A percentile compares a stretch with the other conserved stretches of the same genome.
phyloP scores from a whole-genome alignment of 23 red algal species.

The Gracilaria vermiculophylla region DNA sequence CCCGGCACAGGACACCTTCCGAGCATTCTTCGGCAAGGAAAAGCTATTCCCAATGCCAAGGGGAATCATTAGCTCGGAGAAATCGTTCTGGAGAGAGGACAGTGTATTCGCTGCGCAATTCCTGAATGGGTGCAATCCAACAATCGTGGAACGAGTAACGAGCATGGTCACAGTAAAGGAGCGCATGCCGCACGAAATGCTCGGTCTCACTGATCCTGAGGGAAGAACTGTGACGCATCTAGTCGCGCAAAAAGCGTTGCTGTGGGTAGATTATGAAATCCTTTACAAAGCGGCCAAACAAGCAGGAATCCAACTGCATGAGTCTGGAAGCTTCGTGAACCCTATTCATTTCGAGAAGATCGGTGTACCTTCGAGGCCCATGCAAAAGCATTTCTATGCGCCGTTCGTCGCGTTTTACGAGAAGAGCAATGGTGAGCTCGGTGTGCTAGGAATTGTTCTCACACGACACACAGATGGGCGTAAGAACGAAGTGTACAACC shows the following conservation, averaged over 20 bases:
- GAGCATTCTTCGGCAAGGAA: slow-evolving; percentile 37
- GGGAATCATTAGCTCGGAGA: neutral
- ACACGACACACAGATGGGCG: neutral
- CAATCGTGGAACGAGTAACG: neutral
- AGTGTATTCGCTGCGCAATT: slow-evolving; percentile 16
- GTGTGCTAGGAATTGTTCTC: slow-evolving; percentile 52
- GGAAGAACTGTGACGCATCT: slow-evolving; percentile 10
- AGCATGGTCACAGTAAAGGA: neutral
- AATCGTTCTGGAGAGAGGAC: slow-evolving; percentile 24
- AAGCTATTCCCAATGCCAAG: slow-evolving; percentile 41
- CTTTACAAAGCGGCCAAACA: neutral
- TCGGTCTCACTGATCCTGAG: neutral
- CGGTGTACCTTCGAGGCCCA: neutral
- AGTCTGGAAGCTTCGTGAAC: slow-evolving; percentile 26
- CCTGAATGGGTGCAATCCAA: slow-evolving; percentile 50
- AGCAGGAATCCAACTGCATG: neutral
- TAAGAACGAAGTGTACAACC: slow-evolving; percentile 19
- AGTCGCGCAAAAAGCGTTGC: neutral
- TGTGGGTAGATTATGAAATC: slow-evolving; percentile 41
- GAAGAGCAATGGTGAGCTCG: slow-evolving; percentile 23
- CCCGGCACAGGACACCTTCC: slow-evolving; percentile 26
- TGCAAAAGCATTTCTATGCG: slow-evolving; percentile 60
- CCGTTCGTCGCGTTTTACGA: slow-evolving; percentile 51
- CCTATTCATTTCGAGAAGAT: slow-evolving; percentile 28
- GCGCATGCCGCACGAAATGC: slow-evolving; percentile 24